Evolutionary conservation across 2,329 filamentous ascomycete genomes (phyloP).

Genomic region (Fusarium paranaense): DNA sequence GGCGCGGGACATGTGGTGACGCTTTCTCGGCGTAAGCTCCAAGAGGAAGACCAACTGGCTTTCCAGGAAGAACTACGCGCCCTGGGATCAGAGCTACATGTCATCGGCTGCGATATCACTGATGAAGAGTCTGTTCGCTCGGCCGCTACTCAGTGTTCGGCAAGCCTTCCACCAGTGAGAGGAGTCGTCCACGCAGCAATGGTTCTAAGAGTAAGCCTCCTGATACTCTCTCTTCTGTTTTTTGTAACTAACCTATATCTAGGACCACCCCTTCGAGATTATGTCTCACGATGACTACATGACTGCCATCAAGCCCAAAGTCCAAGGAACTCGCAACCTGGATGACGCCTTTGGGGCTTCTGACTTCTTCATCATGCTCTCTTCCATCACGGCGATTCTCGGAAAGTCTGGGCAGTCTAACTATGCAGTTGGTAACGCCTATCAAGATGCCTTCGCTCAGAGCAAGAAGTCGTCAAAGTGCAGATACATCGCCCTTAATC

Average conservation of each 20-base stretch:
- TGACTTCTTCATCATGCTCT: conserved; percentile 34
- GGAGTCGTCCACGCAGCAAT: conserved; percentile 23
- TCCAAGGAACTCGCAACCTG: conserved; percentile 23
- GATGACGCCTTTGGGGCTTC: conserved; percentile 13
- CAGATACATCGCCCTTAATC: conserved; percentile 22
- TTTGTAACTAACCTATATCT: background rate
- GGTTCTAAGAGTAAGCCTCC: conserved; percentile 17
- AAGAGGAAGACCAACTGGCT: background rate
- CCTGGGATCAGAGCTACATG: conserved; percentile 8
- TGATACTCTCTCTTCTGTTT: background rate
- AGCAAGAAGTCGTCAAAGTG: conserved; percentile 8
- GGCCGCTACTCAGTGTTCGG: conserved; percentile 4
- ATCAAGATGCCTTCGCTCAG: conserved; percentile 22
- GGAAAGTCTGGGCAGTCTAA: conserved; percentile 19
- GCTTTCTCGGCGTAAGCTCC: conserved; percentile 12
- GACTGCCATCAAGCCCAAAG: conserved; percentile 21
- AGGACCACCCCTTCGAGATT: conserved; percentile 20
- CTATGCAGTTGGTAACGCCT: conserved; percentile 26
- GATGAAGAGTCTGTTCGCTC: conserved; percentile 14
- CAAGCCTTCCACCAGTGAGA: conserved; percentile 13
- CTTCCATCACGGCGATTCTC: conserved; percentile 22
- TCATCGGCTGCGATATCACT: conserved; percentile 18
- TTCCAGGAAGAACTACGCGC: conserved; percentile 6
- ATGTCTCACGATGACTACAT: conserved; percentile 23
- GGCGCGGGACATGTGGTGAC: conserved; percentile 26